Evolutionary conservation across 2,329 filamentous ascomycete species (phyloP), one percentile per base, ranked within the genome.

Genomic region (Clonostachys byssicola): DNA sequence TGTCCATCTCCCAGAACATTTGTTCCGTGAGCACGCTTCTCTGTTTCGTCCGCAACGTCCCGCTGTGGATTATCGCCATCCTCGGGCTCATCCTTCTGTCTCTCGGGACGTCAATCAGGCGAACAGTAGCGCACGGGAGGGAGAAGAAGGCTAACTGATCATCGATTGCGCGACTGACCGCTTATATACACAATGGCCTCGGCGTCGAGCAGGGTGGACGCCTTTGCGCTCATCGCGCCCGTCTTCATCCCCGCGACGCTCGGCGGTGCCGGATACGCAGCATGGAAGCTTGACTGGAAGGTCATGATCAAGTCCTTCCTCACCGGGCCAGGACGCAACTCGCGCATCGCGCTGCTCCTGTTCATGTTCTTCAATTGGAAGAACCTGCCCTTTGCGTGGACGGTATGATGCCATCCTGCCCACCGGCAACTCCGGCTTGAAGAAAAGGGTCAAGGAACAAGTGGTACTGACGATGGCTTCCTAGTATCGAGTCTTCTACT

Each of bases 321-420:
- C 49, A 79, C 74, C 0, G 79, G 78, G 0, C 77, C 78, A 0
- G 79, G 78, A 4, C 68, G 75, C 45, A 73, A 68, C 6, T 77
- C 72, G 52, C 73, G 79, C 5, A 70, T 82, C 48, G 45, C 78
- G 48, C 62, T 80, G 49, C 56, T 85, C 13, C 44, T 79, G 12
- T 78, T 87, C 47, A 71, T 80, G 12, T 43, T 85, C 8, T 56
- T 80, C 40, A 92, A 92, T 63, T 73, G 85, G 68, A 92, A 92
- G 74, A 87, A 78, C 50, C 59, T 91, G 50, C 88, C 88, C 0
- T 75, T 89, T 40, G 78, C 81, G 10, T 92, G 88, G 88, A 89
- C 89, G 55, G 84, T 88, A 76, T 18, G 36, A 39, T 39, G 7
- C 14, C 36, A 39, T 39, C 14, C 12, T 12, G 17, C 14, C 36